Evolutionary conservation across 805 yeast species (phyloP).

Genomic region (Maudiozyma turicensis): DNA sequence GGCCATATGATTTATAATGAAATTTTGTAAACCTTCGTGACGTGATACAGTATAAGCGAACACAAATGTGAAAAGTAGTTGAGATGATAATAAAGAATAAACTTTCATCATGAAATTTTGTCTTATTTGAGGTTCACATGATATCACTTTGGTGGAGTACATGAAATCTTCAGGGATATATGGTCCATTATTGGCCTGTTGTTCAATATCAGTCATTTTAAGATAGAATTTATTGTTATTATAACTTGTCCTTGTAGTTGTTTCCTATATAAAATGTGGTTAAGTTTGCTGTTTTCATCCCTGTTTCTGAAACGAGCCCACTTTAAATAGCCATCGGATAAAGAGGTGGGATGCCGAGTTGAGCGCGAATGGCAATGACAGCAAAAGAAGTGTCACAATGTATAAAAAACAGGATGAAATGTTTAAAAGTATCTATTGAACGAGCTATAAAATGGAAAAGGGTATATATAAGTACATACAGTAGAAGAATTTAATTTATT

Average conservation of each 20-base stretch:
- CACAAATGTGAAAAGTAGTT: constrained; percentile 50
- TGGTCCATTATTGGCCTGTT: neutral
- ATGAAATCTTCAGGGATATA: constrained; percentile 65
- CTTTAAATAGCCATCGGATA: no score
- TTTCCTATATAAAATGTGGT: neutral
- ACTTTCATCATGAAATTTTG: constrained; percentile 72
- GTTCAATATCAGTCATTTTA: neutral
- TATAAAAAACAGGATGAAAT: no score
- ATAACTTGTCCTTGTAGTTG: neutral
- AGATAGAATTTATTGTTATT: constrained; percentile 3
- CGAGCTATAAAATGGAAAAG: no score
- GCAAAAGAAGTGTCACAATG: no score
- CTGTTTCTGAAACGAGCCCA: no score
- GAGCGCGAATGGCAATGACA: no score
- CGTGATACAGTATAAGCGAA: constrained; percentile 16
- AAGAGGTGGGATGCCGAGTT: no score
- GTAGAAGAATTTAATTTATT: no score
- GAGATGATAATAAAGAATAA: constrained; percentile 58
- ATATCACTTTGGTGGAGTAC: constrained; percentile 64
- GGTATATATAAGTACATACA: no score
- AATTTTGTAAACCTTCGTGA: constrained; percentile 23
- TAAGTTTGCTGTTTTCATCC: no score
- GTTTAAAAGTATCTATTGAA: no score
- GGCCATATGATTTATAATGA: constrained; percentile 54
- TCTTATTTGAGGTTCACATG: constrained; percentile 67